phyloP scores from a whole-genome alignment of 2,329 filamentous ascomycete genomes.

The Rhynchosporium agropyri region DNA sequence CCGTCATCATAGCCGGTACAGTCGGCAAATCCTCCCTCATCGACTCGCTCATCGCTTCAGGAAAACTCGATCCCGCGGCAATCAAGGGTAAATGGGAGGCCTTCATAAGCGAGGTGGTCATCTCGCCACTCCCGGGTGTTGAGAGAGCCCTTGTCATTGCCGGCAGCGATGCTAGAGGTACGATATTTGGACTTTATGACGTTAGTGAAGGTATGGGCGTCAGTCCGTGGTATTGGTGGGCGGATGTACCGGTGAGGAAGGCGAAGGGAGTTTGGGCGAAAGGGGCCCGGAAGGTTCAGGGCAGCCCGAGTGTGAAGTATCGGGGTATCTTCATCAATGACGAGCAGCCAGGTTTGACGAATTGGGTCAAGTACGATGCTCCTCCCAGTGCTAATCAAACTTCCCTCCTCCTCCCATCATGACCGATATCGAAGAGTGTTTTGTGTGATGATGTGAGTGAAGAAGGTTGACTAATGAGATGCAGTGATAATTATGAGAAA shows the following conservation, averaged over 20 bases:
- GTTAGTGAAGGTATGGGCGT: constrained; percentile 75
- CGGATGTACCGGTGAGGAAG: constrained; percentile 53
- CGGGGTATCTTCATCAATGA: constrained; percentile 64
- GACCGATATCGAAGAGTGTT: background rate
- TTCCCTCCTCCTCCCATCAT: background rate
- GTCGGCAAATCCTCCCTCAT: constrained; percentile 66
- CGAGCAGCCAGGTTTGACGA: constrained; percentile 62
- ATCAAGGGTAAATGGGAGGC: constrained; percentile 71
- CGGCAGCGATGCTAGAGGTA: constrained; percentile 66
- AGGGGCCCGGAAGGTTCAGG: constrained; percentile 50
- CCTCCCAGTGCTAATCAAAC: background rate
- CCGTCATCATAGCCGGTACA: constrained; percentile 69
- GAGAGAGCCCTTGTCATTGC: constrained; percentile 66
- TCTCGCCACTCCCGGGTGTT: constrained; percentile 58
- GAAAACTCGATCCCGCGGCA: constrained; percentile 58
- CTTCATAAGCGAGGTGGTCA: constrained; percentile 62
- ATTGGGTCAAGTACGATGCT: constrained; percentile 55
- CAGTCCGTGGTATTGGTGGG: constrained; percentile 64
- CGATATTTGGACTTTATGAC: constrained; percentile 72
- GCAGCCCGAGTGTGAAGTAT: constrained; percentile 57
- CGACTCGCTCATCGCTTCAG: constrained; percentile 56
- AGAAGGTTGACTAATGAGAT: constrained; percentile 1
- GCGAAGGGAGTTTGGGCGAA: constrained; percentile 50
- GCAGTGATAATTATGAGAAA: constrained; percentile 49
- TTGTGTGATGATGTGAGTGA: background rate